Evolutionary conservation across 768 basidiomycete genomes (phyloP).

Genomic region (Mycena crocata): DNA sequence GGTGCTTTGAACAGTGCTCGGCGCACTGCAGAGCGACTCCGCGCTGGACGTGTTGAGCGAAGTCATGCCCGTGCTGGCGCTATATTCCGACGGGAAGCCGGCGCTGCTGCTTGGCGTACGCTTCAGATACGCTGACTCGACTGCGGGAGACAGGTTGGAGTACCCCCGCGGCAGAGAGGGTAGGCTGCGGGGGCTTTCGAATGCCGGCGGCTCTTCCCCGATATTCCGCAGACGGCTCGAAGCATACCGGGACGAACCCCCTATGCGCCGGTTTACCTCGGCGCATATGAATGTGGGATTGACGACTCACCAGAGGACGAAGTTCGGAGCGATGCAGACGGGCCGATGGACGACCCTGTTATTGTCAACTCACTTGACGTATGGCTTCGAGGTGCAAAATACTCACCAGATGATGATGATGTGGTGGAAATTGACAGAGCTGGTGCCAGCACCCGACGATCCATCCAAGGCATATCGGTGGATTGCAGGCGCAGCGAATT

Average conservation of each 20-base stretch:
- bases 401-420: too few relatives aligned
- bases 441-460: too few relatives aligned
- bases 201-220: slow-evolving; percentile 23
- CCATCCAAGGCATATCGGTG: too few relatives aligned
- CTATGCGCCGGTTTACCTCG: neutral
- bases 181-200: neutral
- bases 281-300: too few relatives aligned
- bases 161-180: slow-evolving; percentile 12
- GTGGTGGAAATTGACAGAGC: too few relatives aligned
- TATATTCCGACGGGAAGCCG: slow-evolving; percentile 23
- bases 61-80: neutral
- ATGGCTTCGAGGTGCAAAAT: too few relatives aligned
- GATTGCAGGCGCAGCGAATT: too few relatives aligned
- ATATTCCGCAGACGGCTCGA: slow-evolving; percentile 11
- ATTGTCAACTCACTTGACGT: slow-evolving; percentile 12
- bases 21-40: slow-evolving; percentile 27
- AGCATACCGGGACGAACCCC: slow-evolving; percentile 21
- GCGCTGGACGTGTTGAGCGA: slow-evolving; percentile 22
- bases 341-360: slow-evolving; percentile 15
- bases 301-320: slow-evolving; percentile 29
- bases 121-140: neutral
- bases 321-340: slow-evolving; percentile 31
- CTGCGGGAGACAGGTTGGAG: neutral
- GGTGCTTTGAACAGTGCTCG: slow-evolving; percentile 16
- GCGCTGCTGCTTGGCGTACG: neutral